phyloP scores from a whole-genome alignment of 139 green algal species.

The Bryopsis sp. region DNA sequence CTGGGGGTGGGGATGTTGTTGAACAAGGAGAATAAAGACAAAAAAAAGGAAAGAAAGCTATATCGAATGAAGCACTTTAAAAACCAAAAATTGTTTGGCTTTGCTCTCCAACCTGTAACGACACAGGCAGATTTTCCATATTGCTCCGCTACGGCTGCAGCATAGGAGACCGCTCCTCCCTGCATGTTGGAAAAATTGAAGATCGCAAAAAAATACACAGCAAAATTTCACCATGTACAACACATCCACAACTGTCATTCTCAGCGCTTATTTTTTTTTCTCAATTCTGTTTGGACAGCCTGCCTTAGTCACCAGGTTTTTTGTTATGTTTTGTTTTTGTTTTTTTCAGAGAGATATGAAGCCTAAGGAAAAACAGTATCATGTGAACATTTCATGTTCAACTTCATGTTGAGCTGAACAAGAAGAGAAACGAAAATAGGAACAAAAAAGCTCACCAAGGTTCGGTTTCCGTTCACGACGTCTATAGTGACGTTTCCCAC shows the following conservation, averaged over 20 bases:
- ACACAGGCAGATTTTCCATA: slow-evolving; percentile 51
- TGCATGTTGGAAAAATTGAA: slow-evolving; percentile 22
- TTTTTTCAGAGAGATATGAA: too few relatives aligned
- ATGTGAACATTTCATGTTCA: too few relatives aligned
- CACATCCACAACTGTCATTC: neutral
- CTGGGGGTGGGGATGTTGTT: too few relatives aligned
- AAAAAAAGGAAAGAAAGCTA: too few relatives aligned
- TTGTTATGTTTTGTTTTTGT: too few relatives aligned
- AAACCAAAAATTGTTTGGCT: neutral
- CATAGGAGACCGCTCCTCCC: slow-evolving; percentile 67
- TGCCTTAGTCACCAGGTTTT: too few relatives aligned
- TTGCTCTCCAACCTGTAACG: slow-evolving; percentile 36
- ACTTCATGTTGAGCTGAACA: too few relatives aligned
- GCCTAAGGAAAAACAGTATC: too few relatives aligned
- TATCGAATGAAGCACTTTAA: neutral
- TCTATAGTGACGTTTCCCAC: slow-evolving; percentile 72
- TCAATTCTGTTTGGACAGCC: too few relatives aligned
- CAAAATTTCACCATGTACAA: neutral
- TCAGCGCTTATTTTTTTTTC: too few relatives aligned
- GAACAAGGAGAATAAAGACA: too few relatives aligned
- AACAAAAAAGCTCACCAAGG: slow-evolving; percentile 31
- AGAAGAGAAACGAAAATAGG: neutral
- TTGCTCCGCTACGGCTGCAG: slow-evolving; percentile 41
- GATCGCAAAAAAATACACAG: neutral
- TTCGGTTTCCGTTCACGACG: slow-evolving; percentile 49